Evolutionary conservation across 345 rosid genomes (phyloP), one percentile per base, ranked within the genome.

Genomic region (Bruguiera gymnorhiza): DNA sequence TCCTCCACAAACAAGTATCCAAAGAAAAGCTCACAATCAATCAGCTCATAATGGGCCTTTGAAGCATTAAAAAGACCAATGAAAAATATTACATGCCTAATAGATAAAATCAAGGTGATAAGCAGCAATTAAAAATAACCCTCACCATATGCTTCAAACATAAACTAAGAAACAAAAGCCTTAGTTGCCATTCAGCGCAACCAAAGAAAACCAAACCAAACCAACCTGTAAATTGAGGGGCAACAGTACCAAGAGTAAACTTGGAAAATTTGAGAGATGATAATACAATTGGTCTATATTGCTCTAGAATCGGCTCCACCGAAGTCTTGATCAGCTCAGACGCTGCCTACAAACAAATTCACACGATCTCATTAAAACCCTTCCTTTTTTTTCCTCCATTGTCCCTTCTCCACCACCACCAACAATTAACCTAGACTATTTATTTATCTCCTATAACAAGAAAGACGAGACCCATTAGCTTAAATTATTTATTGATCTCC

Each of bases 161-260:
- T 11, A 43, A 43, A 43, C 50, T 0, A 43, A 43, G 50, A 43
- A 43, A 13, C 50, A 13, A 60, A 19, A 59, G 46, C 15, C 23
- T 31, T 37, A 62, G 34, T 39, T 18, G 27, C 10, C 23, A 29
- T 63, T 9, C 2, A 21, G 43, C 3, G 19, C 15, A 27, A 18
- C 21, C 6, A 19, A 20, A 60, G n/a, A 32, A 48, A 68, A 46
- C 1, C 55, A 67, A 68, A 46, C 1, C 55, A 67, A 79, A 83
- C 86, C 63, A 71, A 92, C 99, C 99, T 81, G 99, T 96, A 64
- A 96, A 96, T 62, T 96, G 98, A n/a, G 99, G 99, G 24, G 98
- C 98, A 75, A 96, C 97, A 1, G 99, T 90, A 31, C 99, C 99
- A 3, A 96, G 98, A 77, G 98, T 92, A 32, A 96, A 86, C 86